Evolutionary conservation across 2,329 filamentous ascomycete species (phyloP).

Genomic region (Penicillium paneum): DNA sequence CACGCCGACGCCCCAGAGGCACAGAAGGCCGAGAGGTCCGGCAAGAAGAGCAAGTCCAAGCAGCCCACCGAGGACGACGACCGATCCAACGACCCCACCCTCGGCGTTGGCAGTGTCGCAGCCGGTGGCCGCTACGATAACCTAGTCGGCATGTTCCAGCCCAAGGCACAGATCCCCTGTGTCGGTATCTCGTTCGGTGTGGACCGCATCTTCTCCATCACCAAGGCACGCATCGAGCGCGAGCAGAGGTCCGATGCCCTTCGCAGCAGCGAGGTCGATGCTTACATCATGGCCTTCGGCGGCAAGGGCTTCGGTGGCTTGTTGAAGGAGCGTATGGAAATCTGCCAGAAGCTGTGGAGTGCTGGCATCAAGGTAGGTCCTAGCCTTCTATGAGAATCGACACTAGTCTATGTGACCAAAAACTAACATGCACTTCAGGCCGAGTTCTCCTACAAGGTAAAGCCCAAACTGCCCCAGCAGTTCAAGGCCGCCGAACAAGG

Average conservation of each 20-base stretch:
- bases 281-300: constrained; percentile 92
- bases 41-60: constrained; percentile 50
- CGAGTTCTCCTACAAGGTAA: constrained; percentile 85
- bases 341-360: constrained; percentile 75
- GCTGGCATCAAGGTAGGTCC: constrained; percentile 77
- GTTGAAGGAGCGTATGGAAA: constrained; percentile 76
- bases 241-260: constrained; percentile 53
- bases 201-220: constrained; percentile 91
- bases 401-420: not conserved
- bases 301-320: constrained; percentile 79
- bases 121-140: constrained; percentile 91
- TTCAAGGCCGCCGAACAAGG: constrained; percentile 85
- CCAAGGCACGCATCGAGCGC: constrained; percentile 69
- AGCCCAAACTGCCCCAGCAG: constrained; percentile 82
- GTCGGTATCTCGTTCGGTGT: constrained; percentile 92
- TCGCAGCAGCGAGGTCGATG: constrained; percentile 75
- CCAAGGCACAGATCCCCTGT: constrained; percentile 81
- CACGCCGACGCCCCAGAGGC: constrained; percentile 40
- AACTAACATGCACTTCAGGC: constrained; percentile 49
- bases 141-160: constrained; percentile 88
- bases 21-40: constrained; percentile 33
- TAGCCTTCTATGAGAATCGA: not conserved
- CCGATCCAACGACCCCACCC: constrained; percentile 71
- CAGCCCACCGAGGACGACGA: constrained; percentile 62
- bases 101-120: constrained; percentile 83